phyloP scores from a whole-genome alignment of 2,329 filamentous ascomycete species.

The Hypoxylon rubiginosum region DNA sequence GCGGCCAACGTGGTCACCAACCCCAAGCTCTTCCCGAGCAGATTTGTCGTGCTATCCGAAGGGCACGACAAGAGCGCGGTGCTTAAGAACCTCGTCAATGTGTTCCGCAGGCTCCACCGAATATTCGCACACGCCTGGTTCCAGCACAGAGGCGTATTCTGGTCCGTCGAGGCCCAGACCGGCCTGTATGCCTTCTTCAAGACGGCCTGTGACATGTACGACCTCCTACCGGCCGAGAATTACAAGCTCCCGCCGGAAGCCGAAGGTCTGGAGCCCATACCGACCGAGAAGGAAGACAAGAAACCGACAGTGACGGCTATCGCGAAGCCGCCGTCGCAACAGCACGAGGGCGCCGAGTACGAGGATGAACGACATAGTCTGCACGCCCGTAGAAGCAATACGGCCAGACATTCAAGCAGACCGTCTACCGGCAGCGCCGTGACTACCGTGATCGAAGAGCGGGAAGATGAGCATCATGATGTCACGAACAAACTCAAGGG shows the following conservation, averaged over 20 bases:
- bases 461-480: conserved; percentile 76
- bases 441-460: conserved; percentile 84
- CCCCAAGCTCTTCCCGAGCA: conserved; percentile 93
- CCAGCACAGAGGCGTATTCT: conserved; percentile 94
- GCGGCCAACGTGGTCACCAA: conserved; percentile 94
- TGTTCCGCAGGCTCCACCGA: conserved; percentile 92
- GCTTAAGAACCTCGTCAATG: conserved; percentile 89
- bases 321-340: conserved; percentile 46
- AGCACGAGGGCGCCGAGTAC: conserved; percentile 52
- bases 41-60: conserved; percentile 72
- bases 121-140: conserved; percentile 99
- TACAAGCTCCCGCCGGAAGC: conserved; percentile 96
- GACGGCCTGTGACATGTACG: conserved; percentile 93
- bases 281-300: conserved; percentile 59
- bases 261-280: conserved; percentile 78
- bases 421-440: conserved; percentile 84
- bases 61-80: conserved; percentile 73
- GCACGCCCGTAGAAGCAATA: conserved; percentile 75
- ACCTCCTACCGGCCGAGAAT: conserved; percentile 90
- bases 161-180: conserved; percentile 90
- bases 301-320: conserved; percentile 54
- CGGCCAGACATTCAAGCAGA: conserved; percentile 84
- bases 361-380: conserved; percentile 63
- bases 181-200: conserved; percentile 98
- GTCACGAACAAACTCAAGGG: conserved; percentile 61